Evolutionary conservation across 2,329 filamentous ascomycete species (phyloP), one percentile per base, ranked within the genome.

Genomic region (Pestalotiopsis sp.): DNA sequence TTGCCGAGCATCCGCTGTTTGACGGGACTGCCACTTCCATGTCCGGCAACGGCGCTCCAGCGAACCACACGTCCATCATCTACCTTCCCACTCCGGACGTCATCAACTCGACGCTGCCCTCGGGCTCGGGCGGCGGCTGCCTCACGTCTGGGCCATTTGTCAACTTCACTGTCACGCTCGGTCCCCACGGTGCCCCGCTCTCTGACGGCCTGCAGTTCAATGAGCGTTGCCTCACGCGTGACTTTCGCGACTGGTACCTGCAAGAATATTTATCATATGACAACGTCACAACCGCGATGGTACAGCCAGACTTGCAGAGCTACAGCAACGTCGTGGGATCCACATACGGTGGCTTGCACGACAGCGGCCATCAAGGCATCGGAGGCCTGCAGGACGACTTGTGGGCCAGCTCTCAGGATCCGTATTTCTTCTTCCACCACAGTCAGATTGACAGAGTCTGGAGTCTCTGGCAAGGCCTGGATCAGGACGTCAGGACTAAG

Each of bases 111-210:
- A 67, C 69, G 4, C 68, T 83, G 5, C 81, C 83, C 1, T 78
- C 83, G 0, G 85, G 83, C 12, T 78, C 77, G 2, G 85, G 86
- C 27, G 86, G 86, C 61, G 85, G 85, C n/a, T 87, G 86, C 73
- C 76, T 87, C 0, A 75, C 74, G 9, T 79, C 76, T 2, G 84
- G 84, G 0, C 84, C 85, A 1, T 77, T 85, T 3, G 73, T 73
- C 52, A 73, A 76, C 59, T 73, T 77, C 69, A 68, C 70, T 3
- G 74, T 79, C 9, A 78, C 75, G 60, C 68, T 79, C 17, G 77
- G 78, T 1, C 77, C 77, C 2, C 72, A 74, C 11, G 68, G 66
- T 41, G 71, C 74, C 17, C 70, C 71, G 4, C 63, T 72, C 4
- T 73, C 74, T 7, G 66, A 71, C n/a, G 67, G 67, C n/a, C 69